These are phyloP conservation scores for Pyrenophora tritici-repentis DNA, from an alignment of 2,329 filamentous ascomycete genomes.

Conservation along the genomic window DNA sequence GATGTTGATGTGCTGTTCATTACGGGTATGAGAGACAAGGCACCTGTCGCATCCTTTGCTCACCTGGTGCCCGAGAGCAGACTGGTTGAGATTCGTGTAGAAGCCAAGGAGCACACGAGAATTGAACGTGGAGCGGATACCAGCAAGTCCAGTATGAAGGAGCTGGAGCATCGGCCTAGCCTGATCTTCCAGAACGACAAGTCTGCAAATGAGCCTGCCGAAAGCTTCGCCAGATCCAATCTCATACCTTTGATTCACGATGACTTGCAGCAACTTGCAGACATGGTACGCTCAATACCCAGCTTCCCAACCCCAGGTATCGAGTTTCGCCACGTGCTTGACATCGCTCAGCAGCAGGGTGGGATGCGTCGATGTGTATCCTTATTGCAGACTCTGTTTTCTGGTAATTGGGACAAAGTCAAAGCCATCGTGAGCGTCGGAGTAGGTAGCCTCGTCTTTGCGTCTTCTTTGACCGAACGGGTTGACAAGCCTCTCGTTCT, in stretches of 20 bases:
- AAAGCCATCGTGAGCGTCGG: slow-evolving; percentile 59
- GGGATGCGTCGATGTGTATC: slow-evolving; percentile 59
- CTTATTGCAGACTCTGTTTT: slow-evolving; percentile 56
- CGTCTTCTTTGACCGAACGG: slow-evolving; percentile 54
- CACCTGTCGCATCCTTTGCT: slow-evolving; percentile 60
- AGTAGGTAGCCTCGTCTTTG: slow-evolving; percentile 62
- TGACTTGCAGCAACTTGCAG: slow-evolving; percentile 53
- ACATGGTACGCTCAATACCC: slow-evolving; percentile 57
- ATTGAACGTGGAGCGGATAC: slow-evolving; percentile 9
- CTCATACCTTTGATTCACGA: slow-evolving; percentile 56
- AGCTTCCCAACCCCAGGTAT: slow-evolving; percentile 59
- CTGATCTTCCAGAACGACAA: slow-evolving; percentile 59
- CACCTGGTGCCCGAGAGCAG: slow-evolving; percentile 59
- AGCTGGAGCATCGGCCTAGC: slow-evolving; percentile 45
- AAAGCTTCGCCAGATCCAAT: slow-evolving; percentile 49
- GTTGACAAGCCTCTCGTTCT: slow-evolving; percentile 54
- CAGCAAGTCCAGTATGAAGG: slow-evolving; percentile 22
- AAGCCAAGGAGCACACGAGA: slow-evolving; percentile 48
- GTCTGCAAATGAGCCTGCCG: slow-evolving; percentile 47
- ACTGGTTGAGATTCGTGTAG: slow-evolving; percentile 60
- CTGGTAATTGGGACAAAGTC: slow-evolving; percentile 55
- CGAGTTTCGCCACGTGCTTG: slow-evolving; percentile 63
- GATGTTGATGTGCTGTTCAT: slow-evolving; percentile 62
- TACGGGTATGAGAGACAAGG: slow-evolving; percentile 66
- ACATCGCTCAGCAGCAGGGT: slow-evolving; percentile 57